Evolutionary conservation across 2,329 filamentous ascomycete genomes (phyloP).

Genomic region (Corynespora cassiicola): DNA sequence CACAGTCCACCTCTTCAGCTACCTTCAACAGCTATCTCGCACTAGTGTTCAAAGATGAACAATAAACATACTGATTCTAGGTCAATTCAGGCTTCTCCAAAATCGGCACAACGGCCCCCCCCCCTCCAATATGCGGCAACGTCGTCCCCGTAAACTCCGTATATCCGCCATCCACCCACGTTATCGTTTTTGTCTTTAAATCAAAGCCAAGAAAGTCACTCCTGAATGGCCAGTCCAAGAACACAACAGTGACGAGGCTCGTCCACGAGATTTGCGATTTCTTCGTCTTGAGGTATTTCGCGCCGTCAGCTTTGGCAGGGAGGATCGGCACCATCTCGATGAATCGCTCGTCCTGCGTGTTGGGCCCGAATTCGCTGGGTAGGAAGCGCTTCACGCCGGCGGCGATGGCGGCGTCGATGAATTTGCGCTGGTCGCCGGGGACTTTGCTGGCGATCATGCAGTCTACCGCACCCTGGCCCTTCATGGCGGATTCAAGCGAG

Average conservation of each 20-base stretch:
- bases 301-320: no score
- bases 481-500: slow-evolving; percentile 37
- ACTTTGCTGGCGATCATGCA: slow-evolving; percentile 33
- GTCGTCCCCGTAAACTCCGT: slow-evolving; percentile 24
- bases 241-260: no score
- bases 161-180: slow-evolving; percentile 27
- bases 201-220: slow-evolving; percentile 29
- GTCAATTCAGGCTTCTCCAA: slow-evolving; percentile 13
- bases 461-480: slow-evolving; percentile 47
- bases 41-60: slow-evolving; percentile 20
- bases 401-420: slow-evolving; percentile 49
- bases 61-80: slow-evolving; percentile 31
- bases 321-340: no score
- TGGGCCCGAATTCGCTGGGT: slow-evolving; percentile 48
- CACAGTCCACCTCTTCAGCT: slow-evolving; percentile 20
- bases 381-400: slow-evolving; percentile 49
- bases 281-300: no score
- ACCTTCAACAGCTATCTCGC: slow-evolving; percentile 16
- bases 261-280: slow-evolving; percentile 19
- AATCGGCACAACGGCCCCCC: slow-evolving; percentile 18
- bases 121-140: slow-evolving; percentile 21
- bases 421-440: slow-evolving; percentile 23
- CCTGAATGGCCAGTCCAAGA: no score
- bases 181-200: slow-evolving; percentile 19
- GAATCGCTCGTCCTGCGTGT: slow-evolving; percentile 47